Evolutionary conservation across 179 eudicot genomes (phyloP).

Genomic region (Camellia oleifera): DNA sequence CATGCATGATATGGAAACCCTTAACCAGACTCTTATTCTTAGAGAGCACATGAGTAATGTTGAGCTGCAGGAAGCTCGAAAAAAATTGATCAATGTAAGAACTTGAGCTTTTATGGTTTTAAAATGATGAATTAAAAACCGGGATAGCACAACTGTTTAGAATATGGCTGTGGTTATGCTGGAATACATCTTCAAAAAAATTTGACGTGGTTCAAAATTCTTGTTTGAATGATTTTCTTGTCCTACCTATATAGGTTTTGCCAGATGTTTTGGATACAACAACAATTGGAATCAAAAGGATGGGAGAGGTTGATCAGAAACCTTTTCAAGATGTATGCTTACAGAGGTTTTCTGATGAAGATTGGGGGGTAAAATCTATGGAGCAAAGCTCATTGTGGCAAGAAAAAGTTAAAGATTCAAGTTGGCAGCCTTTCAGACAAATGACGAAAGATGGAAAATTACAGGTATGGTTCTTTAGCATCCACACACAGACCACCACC

Average conservation of each 20-base stretch:
- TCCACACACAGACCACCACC: not conserved
- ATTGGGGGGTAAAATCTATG: conserved; percentile 37
- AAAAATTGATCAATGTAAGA: conserved; percentile 36
- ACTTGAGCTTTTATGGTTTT: not conserved
- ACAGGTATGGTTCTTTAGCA: conserved; percentile 28
- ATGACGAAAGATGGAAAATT: conserved; percentile 37
- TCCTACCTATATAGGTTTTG: conserved; percentile 27
- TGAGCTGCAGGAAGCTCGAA: conserved; percentile 42
- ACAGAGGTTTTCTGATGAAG: conserved; percentile 29
- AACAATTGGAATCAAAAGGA: conserved; percentile 42
- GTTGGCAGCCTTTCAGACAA: conserved; percentile 51
- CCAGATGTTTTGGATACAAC: conserved; percentile 32
- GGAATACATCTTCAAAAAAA: not conserved
- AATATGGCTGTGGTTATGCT: conserved; percentile 2
- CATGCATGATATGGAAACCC: conserved; percentile 36
- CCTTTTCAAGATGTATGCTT: conserved; percentile 47
- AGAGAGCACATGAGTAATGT: conserved; percentile 42
- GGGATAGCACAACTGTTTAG: not conserved
- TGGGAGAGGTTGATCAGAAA: conserved; percentile 51
- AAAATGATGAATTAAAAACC: not conserved
- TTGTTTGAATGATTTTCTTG: not conserved
- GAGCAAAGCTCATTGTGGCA: conserved; percentile 51
- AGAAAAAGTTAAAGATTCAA: conserved; percentile 41
- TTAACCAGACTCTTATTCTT: conserved; percentile 38
- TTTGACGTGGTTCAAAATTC: not conserved